Conservation (phyloP, 140 eudicot genomes). For the Anethum foeniculum region DNA sequence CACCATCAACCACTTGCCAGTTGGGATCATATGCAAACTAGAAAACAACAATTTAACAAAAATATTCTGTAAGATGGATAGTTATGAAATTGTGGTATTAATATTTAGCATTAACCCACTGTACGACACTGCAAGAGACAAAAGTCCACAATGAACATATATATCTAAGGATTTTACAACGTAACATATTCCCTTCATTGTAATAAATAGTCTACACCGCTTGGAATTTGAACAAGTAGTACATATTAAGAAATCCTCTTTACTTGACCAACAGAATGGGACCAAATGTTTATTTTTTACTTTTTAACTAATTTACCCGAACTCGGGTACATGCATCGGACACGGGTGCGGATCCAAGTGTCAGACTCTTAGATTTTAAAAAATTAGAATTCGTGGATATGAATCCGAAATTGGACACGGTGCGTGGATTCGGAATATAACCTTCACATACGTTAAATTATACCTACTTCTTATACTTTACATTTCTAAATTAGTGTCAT, state of each 20-base stretch:
- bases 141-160: neutral
- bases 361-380: too few species aligned
- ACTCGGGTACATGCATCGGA: too few species aligned
- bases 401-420: too few species aligned
- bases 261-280: neutral
- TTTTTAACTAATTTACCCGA: too few species aligned
- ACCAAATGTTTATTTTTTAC: neutral
- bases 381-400: too few species aligned
- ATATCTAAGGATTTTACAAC: neutral
- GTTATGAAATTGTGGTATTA: neutral
- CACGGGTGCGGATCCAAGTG: too few species aligned
- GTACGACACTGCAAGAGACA: neutral
- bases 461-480: too few species aligned
- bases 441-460: too few species aligned
- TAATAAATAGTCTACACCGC: neutral
- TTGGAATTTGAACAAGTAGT: neutral
- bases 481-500: too few species aligned
- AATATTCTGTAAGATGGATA: neutral
- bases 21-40: slow-evolving; percentile 55
- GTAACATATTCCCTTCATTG: neutral
- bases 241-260: neutral
- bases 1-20: slow-evolving; percentile 83
- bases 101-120: neutral
- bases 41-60: neutral
- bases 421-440: too few species aligned